Conservation (phyloP, 805 yeast species). For the Candida piceae region DNA sequence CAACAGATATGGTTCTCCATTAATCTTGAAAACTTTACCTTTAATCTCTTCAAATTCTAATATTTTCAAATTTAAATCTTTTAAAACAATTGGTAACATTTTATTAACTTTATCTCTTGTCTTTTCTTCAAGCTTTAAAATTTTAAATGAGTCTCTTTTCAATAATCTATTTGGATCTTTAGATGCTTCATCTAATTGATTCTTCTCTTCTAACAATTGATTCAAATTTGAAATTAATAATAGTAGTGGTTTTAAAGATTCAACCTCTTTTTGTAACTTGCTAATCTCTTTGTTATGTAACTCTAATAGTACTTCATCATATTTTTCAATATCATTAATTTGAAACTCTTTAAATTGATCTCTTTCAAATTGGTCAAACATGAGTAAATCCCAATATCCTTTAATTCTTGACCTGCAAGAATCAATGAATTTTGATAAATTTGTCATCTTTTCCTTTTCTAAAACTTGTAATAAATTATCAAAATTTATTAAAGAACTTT, state of each 20-base stretch:
- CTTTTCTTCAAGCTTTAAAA: conserved; percentile 75
- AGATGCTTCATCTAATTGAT: conserved; percentile 59
- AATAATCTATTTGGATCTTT: conserved; percentile 77
- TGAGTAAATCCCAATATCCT: conserved; percentile 57
- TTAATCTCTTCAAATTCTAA: conserved; percentile 40
- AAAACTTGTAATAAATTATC: conserved; percentile 54
- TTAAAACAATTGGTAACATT: conserved; percentile 60
- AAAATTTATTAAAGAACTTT: conserved; percentile 43
- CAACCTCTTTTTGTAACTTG: conserved; percentile 44
- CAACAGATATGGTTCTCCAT: conserved; percentile 44
- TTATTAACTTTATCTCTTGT: conserved; percentile 62
- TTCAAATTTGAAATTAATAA: conserved; percentile 50
- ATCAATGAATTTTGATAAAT: conserved; percentile 61
- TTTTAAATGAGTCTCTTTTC: conserved; percentile 71
- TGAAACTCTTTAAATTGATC: conserved; percentile 39
- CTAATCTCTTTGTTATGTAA: conserved; percentile 40
- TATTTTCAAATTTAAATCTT: conserved; percentile 44
- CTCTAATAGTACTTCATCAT: conserved; percentile 55
- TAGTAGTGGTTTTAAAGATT: conserved; percentile 50
- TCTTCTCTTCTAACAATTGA: conserved; percentile 54
- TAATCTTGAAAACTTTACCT: conserved; percentile 36
- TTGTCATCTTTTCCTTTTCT: conserved; percentile 52
- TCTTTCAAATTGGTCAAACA: conserved; percentile 50
- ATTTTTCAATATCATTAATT: conserved; percentile 33
- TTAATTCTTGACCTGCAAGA: conserved; percentile 57